These are phyloP conservation scores for Suillus cothurnatus DNA, from an alignment of 768 basidiomycete genomes.

Conservation along the genomic window DNA sequence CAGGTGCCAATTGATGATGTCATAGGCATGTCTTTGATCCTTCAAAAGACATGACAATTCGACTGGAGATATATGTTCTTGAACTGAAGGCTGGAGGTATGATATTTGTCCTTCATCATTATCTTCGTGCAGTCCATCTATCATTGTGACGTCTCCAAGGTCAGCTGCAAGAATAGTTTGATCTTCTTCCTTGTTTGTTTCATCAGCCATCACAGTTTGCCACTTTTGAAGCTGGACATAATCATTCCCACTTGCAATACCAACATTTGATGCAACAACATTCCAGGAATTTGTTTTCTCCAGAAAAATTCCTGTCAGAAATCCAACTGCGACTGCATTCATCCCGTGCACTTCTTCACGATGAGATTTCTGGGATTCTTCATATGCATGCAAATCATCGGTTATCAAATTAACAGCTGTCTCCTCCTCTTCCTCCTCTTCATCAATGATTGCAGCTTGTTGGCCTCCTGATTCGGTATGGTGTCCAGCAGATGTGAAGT, in stretches of 20 bases:
- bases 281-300: neutral
- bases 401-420: no score
- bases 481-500: no score
- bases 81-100: no score
- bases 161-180: no score
- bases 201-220: neutral
- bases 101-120: no score
- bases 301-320: neutral
- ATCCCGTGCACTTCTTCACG: neutral
- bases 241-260: neutral
- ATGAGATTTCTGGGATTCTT: neutral
- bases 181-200: no score
- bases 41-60: neutral
- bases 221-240: neutral
- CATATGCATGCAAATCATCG: neutral
- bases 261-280: neutral
- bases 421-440: no score
- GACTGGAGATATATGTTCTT: no score
- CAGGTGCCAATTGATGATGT: slow-evolving; percentile 38
- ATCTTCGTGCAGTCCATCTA: no score
- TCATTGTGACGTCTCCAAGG: no score
- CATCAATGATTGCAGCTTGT: no score
- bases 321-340: neutral
- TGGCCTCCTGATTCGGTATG: no score
- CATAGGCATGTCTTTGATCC: slow-evolving; percentile 29